Evolutionary conservation across 106 monocot genomes (phyloP).

Genomic region (Platanthera guangdongensis): DNA sequence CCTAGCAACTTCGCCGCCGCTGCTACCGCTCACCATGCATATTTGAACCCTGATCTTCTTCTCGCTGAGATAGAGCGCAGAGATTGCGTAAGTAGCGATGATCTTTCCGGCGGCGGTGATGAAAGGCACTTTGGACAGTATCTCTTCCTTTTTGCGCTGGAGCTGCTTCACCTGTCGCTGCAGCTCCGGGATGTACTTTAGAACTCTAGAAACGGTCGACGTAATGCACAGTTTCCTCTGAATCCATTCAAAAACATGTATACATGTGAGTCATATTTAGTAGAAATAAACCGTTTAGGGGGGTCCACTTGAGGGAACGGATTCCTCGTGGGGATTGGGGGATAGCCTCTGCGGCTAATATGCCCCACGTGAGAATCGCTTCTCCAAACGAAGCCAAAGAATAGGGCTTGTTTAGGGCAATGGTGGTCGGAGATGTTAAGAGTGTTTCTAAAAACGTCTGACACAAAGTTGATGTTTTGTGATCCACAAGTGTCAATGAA

Average conservation of each 20-base stretch:
- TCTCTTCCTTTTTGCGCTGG: slow-evolving; percentile 40
- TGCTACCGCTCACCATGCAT: slow-evolving; percentile 14
- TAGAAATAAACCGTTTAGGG: too few species aligned
- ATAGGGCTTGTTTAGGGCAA: too few species aligned
- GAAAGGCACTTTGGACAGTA: slow-evolving; percentile 3
- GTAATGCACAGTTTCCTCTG: slow-evolving; percentile 79
- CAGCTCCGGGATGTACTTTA: slow-evolving; percentile 79
- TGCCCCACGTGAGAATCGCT: too few species aligned
- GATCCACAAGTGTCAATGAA: too few species aligned
- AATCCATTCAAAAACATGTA: neutral
- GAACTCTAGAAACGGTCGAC: slow-evolving; percentile 29
- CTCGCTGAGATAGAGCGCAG: slow-evolving; percentile 24
- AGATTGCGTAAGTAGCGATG: slow-evolving; percentile 18
- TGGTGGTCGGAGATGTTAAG: too few species aligned
- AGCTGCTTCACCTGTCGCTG: slow-evolving; percentile 37
- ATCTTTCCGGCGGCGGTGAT: neutral
- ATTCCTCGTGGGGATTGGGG: too few species aligned
- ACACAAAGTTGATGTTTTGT: too few species aligned
- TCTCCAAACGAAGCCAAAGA: too few species aligned
- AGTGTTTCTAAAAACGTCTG: too few species aligned
- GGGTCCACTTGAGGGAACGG: too few species aligned
- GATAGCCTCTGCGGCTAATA: too few species aligned
- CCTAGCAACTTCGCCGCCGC: neutral
- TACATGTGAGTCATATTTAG: neutral
- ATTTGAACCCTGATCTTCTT: slow-evolving; percentile 54